Percentiles rank a stretch among this genome's conserved stretches.
Conservation (phyloP, 306 rosid genomes). For the Castanea sativa region DNA sequence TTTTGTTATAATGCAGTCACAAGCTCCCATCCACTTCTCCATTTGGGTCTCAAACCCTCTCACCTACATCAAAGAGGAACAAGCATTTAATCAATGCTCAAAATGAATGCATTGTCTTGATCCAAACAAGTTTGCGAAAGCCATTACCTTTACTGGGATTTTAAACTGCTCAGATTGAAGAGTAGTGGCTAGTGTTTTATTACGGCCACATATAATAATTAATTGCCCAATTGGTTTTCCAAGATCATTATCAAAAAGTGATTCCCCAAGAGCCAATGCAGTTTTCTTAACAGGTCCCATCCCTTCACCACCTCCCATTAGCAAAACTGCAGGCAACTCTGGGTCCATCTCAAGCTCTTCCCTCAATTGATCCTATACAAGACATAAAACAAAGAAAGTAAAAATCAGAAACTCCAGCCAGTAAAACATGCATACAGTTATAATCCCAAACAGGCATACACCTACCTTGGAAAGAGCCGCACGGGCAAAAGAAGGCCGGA, state of each 20-base stretch:
- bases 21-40: conserved; percentile 99
- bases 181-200: conserved; percentile 52
- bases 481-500: conserved; percentile 90
- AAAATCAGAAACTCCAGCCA: conserved; percentile 11
- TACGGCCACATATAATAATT: conserved; percentile 82
- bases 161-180: conserved; percentile 76
- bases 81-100: conserved; percentile 4
- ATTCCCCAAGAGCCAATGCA: conserved; percentile 79
- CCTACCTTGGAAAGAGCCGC: conserved; percentile 73
- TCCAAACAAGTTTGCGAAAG: conserved; percentile 7
- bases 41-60: conserved; percentile 89
- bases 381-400: not conserved
- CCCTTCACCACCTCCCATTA: conserved; percentile 99
- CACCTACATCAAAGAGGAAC: conserved; percentile 43
- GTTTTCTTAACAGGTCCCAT: conserved; percentile 99
- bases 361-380: conserved; percentile 67
- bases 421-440: not conserved
- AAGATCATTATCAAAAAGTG: conserved; percentile 59
- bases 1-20: conserved; percentile 97
- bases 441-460: conserved; percentile 21
- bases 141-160: conserved; percentile 74
- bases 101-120: not conserved
- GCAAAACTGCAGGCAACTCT: conserved; percentile 80
- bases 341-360: conserved; percentile 86
- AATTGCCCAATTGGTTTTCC: conserved; percentile 83